These are phyloP conservation scores for Emergomyces orientalis DNA, from an alignment of 2,329 filamentous ascomycete species.

Conservation along the genomic window DNA sequence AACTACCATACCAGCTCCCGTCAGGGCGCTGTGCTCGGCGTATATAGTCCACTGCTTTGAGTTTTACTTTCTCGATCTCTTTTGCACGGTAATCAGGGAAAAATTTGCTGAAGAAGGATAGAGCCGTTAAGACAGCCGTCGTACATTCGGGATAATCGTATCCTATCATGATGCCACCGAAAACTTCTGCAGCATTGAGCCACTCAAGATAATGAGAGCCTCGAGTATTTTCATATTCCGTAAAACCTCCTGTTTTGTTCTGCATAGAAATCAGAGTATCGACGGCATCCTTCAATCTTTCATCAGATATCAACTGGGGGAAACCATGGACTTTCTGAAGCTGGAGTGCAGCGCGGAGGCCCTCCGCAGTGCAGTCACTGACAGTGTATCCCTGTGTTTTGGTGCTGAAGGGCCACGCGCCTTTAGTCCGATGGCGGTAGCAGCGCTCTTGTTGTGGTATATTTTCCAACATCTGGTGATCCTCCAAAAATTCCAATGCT, in stretches of 20 bases:
- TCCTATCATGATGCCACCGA: constrained; percentile 95
- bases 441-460: constrained; percentile 65
- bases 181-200: constrained; percentile 93
- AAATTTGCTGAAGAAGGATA: constrained; percentile 70
- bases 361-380: constrained; percentile 89
- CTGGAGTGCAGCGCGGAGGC: constrained; percentile 73
- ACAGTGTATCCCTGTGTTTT: constrained; percentile 89
- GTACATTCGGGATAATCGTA: constrained; percentile 98
- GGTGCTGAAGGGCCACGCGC: constrained; percentile 93
- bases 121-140: constrained; percentile 80
- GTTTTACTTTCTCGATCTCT: constrained; percentile 67
- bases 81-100: constrained; percentile 69
- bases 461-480: constrained; percentile 83
- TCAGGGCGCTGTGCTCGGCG: constrained; percentile 66
- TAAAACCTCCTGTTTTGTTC: constrained; percentile 74
- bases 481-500: constrained; percentile 75
- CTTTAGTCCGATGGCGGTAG: constrained; percentile 85
- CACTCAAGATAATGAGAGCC: constrained; percentile 70
- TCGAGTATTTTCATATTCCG: constrained; percentile 78
- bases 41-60: constrained; percentile 71
- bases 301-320: constrained; percentile 62
- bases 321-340: constrained; percentile 72
- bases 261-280: constrained; percentile 90
- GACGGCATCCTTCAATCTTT: constrained; percentile 74
- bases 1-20: constrained; percentile 95